A percentile compares a stretch with the other conserved stretches of the same genome.
Evolutionary conservation across 2,329 filamentous ascomycete genomes (phyloP).

Genomic region (Xylaria sp.): DNA sequence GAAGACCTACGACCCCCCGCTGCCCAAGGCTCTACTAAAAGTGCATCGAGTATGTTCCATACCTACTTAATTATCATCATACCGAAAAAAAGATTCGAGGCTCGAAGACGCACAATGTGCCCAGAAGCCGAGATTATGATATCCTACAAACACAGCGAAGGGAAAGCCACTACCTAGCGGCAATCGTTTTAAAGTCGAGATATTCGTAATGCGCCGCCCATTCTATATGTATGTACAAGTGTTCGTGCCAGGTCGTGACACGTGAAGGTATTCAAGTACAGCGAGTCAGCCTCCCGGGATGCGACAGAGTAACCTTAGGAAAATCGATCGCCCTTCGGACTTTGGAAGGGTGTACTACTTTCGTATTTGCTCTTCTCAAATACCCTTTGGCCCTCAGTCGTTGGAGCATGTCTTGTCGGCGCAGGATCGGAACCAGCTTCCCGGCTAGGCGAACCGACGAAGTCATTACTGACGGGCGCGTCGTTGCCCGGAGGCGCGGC

Average conservation of each 20-base stretch:
- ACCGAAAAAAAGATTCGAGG: neutral
- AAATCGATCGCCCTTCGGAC: conserved; percentile 86
- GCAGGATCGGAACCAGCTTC: conserved; percentile 82
- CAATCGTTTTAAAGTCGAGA: conserved; percentile 4
- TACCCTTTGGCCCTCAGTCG: conserved; percentile 69
- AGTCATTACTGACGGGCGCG: conserved; percentile 63
- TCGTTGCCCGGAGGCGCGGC: conserved; percentile 6
- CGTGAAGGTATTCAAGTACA: neutral
- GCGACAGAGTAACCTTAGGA: conserved; percentile 49
- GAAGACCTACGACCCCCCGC: too few species aligned
- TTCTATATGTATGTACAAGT: conserved; percentile 17
- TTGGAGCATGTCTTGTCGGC: conserved; percentile 79
- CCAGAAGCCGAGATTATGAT: neutral
- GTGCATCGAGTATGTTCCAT: too few species aligned
- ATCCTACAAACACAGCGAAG: neutral
- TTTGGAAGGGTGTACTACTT: conserved; percentile 73
- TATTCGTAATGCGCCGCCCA: conserved; percentile 8
- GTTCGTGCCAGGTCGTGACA: neutral
- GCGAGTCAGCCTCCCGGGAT: neutral
- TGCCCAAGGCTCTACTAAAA: neutral
- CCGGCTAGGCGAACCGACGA: conserved; percentile 67
- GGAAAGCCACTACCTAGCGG: neutral
- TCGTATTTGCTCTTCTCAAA: conserved; percentile 91
- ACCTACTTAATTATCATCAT: neutral
- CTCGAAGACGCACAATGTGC: neutral